Base-by-base conservation (phyloP, 164 flowering plant genomes). In the Magnolia changhungtana region DNA sequence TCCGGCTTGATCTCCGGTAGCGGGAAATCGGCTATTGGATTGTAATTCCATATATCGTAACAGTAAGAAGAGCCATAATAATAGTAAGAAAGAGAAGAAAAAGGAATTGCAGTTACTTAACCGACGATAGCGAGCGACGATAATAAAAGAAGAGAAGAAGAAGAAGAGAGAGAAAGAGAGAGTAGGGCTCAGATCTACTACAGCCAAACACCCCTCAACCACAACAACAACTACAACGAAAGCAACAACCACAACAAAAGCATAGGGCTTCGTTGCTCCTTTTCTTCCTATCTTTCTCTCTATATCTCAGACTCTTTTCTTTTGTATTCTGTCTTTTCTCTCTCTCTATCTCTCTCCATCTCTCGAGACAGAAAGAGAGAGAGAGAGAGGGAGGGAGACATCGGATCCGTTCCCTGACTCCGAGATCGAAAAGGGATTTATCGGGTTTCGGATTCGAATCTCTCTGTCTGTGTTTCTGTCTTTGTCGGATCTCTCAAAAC, bases 111-210 rank as follows among this genome's bases (percentile, higher is more conserved):
- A 55, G 61, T 55, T 55, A 13, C 45, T 55, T 55, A 55, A 55
- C 61, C 61, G 18, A 11, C 61, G 61, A 55, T 14, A 10, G 16
- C 55, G 52, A 31, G 20, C 20, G 24, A 71, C 19, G n/a, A 51
- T 9, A 49, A 45, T 49, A 45, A 37, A 37, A 71, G 51, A 70
- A 9, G 24, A 11, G 73, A 71, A 49, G 20, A 49, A 49, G 23
- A 16, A 11, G 7, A n/a, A 49, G 73, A 71, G 73, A 71, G 73
- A 71, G 58, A 71, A n/a, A 71, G 73, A 45, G 61, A 55, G 61
- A 55, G 61, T 11, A 55, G 61, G 72, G 50, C n/a, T 13, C 45
- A 31, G 72, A 37, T 69, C n/a, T 24, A 11, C n/a, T 29, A 31
- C 50, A 2, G 16, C 23, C 73, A 71, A 55, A 37, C 45, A 37